phyloP scores from a whole-genome alignment of 805 yeast genomes.

The Alloascoidea hylecoeti region DNA sequence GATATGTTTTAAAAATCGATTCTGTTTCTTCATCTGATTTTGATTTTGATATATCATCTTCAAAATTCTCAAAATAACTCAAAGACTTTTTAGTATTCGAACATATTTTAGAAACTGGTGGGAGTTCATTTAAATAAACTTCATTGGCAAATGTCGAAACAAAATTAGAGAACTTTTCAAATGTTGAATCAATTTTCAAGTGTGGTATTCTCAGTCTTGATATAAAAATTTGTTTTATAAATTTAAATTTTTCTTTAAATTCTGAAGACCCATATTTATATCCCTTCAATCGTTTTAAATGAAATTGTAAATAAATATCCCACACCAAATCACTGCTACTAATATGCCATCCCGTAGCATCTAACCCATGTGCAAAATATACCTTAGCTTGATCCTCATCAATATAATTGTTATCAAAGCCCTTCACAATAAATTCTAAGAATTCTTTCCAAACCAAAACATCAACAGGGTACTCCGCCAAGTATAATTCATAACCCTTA shows the following conservation, averaged over 20 bases:
- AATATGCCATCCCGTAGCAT: too few relatives aligned
- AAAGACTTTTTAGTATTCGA: slow-evolving; percentile 6
- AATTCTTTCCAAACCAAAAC: too few relatives aligned
- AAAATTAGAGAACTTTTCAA: slow-evolving; percentile 13
- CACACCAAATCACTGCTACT: too few relatives aligned
- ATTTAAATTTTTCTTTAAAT: not conserved
- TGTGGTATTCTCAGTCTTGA: slow-evolving; percentile 13
- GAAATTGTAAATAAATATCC: too few relatives aligned
- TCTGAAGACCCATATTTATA: too few relatives aligned
- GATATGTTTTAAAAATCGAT: slow-evolving; percentile 12
- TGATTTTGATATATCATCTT: slow-evolving; percentile 4
- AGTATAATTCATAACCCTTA: too few relatives aligned
- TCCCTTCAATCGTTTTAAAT: too few relatives aligned
- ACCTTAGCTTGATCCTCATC: too few relatives aligned
- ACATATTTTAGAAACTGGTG: slow-evolving; percentile 11
- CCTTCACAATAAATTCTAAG: too few relatives aligned
- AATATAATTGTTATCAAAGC: too few relatives aligned
- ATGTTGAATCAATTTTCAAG: slow-evolving; percentile 11
- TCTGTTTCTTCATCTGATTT: slow-evolving; percentile 4
- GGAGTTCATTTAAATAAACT: slow-evolving; percentile 13
- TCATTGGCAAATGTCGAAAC: slow-evolving; percentile 10
- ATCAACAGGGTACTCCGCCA: too few relatives aligned
- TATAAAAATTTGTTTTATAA: not conserved
- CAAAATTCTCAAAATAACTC: slow-evolving; percentile 8
- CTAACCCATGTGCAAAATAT: too few relatives aligned